A percentile compares a stretch with the other conserved stretches of the same genome.
Evolutionary conservation across 768 basidiomycete species (phyloP).

Genomic region (Mycena filopes): DNA sequence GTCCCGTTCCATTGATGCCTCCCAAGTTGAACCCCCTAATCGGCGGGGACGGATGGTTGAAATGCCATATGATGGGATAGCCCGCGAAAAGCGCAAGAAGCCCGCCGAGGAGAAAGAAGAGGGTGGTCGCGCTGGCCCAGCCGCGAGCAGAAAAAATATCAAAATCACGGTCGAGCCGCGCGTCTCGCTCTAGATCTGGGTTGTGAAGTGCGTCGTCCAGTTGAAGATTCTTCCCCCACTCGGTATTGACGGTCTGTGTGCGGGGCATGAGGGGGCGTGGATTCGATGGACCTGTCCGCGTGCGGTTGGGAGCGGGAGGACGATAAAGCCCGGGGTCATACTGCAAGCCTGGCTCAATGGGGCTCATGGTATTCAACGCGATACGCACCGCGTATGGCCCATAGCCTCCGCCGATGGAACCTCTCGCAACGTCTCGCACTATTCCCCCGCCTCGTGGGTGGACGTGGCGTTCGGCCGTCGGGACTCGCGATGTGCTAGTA

Average conservation of each 20-base stretch:
- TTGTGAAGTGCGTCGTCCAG: slow-evolving; percentile 95
- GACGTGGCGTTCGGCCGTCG: neutral
- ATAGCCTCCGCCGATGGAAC: slow-evolving; percentile 19
- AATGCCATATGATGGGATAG: slow-evolving; percentile 83
- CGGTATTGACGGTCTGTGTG: slow-evolving; percentile 71
- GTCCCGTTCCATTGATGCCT: slow-evolving; percentile 87
- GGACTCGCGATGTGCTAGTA: neutral
- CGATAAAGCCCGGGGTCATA: slow-evolving; percentile 28
- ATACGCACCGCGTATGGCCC: slow-evolving; percentile 25
- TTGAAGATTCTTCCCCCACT: slow-evolving; percentile 89
- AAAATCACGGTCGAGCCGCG: slow-evolving; percentile 66
- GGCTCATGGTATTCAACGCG: too few species aligned
- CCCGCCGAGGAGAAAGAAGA: slow-evolving; percentile 73
- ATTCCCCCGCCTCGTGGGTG: slow-evolving; percentile 8
- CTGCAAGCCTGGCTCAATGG: neutral
- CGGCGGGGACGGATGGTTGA: slow-evolving; percentile 44
- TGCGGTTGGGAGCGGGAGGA: slow-evolving; percentile 44
- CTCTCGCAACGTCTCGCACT: slow-evolving; percentile 17
- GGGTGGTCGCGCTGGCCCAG: slow-evolving; percentile 78
- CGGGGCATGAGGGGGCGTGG: slow-evolving; percentile 45
- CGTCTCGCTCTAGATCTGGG: slow-evolving; percentile 79
- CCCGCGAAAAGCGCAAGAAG: slow-evolving; percentile 87
- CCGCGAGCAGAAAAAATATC: slow-evolving; percentile 86
- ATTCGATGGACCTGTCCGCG: slow-evolving; percentile 45
- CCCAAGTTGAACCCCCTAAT: slow-evolving; percentile 83